Evolutionary conservation across 768 basidiomycete species (phyloP).

Genomic region (Leucocoprinus sp.): DNA sequence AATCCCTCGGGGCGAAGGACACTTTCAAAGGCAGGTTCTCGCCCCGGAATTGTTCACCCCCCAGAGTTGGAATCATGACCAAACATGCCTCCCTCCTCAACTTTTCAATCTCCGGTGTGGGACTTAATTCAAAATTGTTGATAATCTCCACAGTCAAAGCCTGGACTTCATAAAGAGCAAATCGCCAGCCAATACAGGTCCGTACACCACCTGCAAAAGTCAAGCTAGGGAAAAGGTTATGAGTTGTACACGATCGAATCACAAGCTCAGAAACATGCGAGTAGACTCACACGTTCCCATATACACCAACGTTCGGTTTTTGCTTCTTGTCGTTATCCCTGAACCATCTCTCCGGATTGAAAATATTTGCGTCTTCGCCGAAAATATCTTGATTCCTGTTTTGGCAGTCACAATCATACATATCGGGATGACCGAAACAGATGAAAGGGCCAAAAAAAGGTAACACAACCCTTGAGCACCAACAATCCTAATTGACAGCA

Average conservation of each 20-base stretch:
- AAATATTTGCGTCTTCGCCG: slow-evolving; percentile 39
- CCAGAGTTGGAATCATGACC: slow-evolving; percentile 40
- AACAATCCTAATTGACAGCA: not conserved
- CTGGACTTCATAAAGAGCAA: slow-evolving; percentile 49
- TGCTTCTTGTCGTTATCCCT: slow-evolving; percentile 27
- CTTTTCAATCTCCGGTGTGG: slow-evolving; percentile 29
- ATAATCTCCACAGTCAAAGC: slow-evolving; percentile 50
- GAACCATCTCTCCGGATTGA: slow-evolving; percentile 44
- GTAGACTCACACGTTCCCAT: slow-evolving; percentile 35
- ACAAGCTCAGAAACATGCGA: not conserved
- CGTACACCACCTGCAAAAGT: slow-evolving; percentile 41
- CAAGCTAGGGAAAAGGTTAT: slow-evolving; percentile 20
- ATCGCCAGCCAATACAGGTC: slow-evolving; percentile 43
- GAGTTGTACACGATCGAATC: slow-evolving; percentile 1
- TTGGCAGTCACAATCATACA: not conserved
- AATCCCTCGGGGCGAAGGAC: slow-evolving; percentile 29
- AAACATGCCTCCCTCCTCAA: slow-evolving; percentile 38
- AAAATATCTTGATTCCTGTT: slow-evolving; percentile 34
- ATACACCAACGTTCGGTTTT: slow-evolving; percentile 36
- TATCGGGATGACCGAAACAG: not conserved
- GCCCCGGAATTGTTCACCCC: slow-evolving; percentile 36
- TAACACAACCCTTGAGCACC: not conserved
- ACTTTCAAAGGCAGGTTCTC: slow-evolving; percentile 36
- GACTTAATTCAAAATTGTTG: slow-evolving; percentile 48
- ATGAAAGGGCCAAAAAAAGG: not conserved